phyloP scores from a whole-genome alignment of 768 basidiomycete species.

The Mycena amicta region DNA sequence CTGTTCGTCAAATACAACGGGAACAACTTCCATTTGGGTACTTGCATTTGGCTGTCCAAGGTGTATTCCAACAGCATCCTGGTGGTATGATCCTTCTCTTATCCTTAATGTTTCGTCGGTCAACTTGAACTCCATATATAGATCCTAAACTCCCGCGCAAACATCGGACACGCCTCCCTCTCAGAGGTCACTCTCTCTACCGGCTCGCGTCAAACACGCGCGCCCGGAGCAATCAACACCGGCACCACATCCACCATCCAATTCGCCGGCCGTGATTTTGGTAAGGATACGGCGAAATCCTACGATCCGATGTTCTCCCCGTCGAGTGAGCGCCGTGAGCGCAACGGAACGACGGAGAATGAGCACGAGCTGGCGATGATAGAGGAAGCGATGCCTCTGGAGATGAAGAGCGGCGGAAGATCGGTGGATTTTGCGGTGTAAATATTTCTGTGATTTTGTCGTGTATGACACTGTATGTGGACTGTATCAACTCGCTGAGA shows the following conservation, averaged over 20 bases:
- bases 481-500: no score
- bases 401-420: no score
- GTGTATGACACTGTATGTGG: no score
- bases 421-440: no score
- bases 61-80: constrained; percentile 26
- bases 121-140: background rate
- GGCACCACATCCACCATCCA: background rate
- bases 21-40: constrained; percentile 23
- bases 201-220: background rate
- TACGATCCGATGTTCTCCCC: background rate
- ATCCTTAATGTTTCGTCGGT: no score
- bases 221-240: background rate
- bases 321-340: background rate
- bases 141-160: constrained; percentile 19
- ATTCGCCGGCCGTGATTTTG: background rate
- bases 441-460: no score
- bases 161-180: constrained; percentile 6
- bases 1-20: constrained; percentile 21
- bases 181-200: background rate
- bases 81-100: background rate
- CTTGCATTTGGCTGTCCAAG: constrained; percentile 25
- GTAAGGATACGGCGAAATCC: background rate
- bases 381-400: no score
- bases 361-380: no score
- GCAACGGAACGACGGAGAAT: no score